Conservation (phyloP, 768 basidiomycete species). For the Termitomyces eurrhizus region DNA sequence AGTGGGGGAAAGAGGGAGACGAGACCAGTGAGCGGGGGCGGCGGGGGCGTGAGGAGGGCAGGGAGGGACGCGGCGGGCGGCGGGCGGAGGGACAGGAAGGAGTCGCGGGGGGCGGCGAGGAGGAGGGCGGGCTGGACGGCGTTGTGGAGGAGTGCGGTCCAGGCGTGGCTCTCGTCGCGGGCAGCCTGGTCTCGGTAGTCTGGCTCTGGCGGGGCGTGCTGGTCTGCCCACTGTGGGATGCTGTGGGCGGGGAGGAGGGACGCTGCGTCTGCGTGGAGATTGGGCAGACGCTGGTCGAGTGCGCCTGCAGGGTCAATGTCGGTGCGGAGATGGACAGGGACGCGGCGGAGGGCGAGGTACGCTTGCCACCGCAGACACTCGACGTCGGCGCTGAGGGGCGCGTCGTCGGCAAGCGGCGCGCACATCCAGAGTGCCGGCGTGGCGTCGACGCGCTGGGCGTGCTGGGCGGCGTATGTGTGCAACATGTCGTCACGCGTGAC, state of each 20-base stretch:
- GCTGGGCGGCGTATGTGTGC: slow-evolving; percentile 47
- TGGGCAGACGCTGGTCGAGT: slow-evolving; percentile 64
- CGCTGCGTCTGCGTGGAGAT: slow-evolving; percentile 52
- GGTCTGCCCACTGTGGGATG: slow-evolving; percentile 71
- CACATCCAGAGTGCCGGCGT: slow-evolving; percentile 63
- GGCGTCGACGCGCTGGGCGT: slow-evolving; percentile 23
- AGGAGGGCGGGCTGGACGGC: slow-evolving; percentile 76
- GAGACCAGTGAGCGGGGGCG: slow-evolving; percentile 68
- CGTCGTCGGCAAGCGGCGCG: slow-evolving; percentile 25
- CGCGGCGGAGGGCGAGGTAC: slow-evolving; percentile 65
- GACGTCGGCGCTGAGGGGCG: slow-evolving; percentile 67
- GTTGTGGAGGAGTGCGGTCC: slow-evolving; percentile 77
- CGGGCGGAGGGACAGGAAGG: slow-evolving; percentile 35
- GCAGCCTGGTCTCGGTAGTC: slow-evolving; percentile 36
- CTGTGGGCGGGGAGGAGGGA: slow-evolving; percentile 59
- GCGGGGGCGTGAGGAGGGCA: slow-evolving; percentile 57
- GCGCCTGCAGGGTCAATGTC: slow-evolving; percentile 70
- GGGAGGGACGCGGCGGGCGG: slow-evolving; percentile 34
- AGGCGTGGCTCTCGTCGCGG: slow-evolving; percentile 74
- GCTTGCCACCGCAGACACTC: slow-evolving; percentile 93
- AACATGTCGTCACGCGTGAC: slow-evolving; percentile 33
- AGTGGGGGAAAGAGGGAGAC: slow-evolving; percentile 56
- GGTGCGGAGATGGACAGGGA: slow-evolving; percentile 56
- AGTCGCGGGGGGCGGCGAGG: slow-evolving; percentile 44
- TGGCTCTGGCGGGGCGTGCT: slow-evolving; percentile 25